Conservation (phyloP, 345 rosid genomes). For the Eucalyptus virginea region DNA sequence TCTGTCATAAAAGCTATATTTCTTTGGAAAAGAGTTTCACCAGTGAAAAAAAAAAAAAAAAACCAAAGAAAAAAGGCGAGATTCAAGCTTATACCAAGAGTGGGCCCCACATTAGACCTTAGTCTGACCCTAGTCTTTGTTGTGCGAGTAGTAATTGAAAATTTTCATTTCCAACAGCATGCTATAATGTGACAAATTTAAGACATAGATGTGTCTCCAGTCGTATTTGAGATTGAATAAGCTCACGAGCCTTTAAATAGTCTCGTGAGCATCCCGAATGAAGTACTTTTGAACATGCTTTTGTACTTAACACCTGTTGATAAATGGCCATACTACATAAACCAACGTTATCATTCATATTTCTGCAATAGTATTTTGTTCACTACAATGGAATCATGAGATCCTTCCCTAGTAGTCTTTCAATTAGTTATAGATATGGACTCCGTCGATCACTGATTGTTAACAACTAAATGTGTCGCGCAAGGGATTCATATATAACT, state of each 20-base stretch:
- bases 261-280: neutral
- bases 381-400: accelerated
- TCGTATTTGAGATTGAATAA: neutral
- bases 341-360: neutral
- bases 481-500: neutral
- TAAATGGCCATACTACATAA: neutral
- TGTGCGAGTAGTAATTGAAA: neutral
- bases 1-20: neutral
- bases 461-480: neutral
- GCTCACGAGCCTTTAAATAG: neutral
- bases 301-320: neutral
- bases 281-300: neutral
- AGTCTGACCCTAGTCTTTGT: neutral
- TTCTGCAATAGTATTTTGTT: neutral
- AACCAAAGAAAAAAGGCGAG: neutral
- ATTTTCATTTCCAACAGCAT: neutral
- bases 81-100: neutral
- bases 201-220: accelerated
- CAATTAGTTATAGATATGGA: neutral
- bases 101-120: neutral
- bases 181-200: neutral
- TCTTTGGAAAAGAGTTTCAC: neutral
- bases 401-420: neutral
- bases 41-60: accelerated
- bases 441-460: neutral